A percentile compares a stretch with the other conserved stretches of the same genome.
Conservation (phyloP, 805 yeast genomes). For the Nakazawaea ernobii region DNA sequence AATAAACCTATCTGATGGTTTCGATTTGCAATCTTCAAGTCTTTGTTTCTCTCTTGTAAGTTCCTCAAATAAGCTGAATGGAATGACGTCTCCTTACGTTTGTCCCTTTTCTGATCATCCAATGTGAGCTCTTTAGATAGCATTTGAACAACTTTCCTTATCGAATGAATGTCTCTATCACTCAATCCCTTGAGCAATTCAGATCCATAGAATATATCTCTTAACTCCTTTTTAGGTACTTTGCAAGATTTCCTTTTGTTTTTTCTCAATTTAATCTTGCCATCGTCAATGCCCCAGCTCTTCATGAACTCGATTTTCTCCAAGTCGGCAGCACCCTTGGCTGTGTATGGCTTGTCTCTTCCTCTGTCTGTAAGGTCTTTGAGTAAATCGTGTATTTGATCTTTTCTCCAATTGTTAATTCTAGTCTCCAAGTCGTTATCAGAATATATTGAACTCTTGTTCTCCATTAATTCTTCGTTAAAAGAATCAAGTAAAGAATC, state of each 20-base stretch:
- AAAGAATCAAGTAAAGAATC: constrained; percentile 22
- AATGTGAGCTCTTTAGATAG: constrained; percentile 13
- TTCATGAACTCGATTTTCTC: constrained; percentile 21
- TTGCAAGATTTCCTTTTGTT: neutral
- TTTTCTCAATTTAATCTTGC: constrained; percentile 1
- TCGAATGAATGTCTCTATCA: constrained; percentile 16
- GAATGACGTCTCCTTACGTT: neutral
- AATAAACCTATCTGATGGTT: neutral
- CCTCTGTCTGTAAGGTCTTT: constrained; percentile 14
- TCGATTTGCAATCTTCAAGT: neutral
- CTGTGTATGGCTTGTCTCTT: neutral
- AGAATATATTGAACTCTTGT: constrained; percentile 11
- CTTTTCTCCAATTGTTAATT: constrained; percentile 26
- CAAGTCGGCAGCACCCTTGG: constrained; percentile 7
- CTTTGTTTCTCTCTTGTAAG: constrained; percentile 2
- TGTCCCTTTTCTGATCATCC: neutral
- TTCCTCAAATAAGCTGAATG: constrained; percentile 1
- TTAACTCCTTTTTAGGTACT: constrained; percentile 3
- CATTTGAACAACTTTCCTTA: constrained; percentile 16
- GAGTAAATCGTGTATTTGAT: constrained; percentile 20
- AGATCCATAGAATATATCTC: constrained; percentile 16
- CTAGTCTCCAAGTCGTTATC: constrained; percentile 21
- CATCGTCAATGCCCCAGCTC: constrained; percentile 27
- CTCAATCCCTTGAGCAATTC: constrained; percentile 17
- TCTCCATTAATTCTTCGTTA: constrained; percentile 16